Percentiles rank a stretch among this genome's conserved stretches.
These are phyloP conservation scores for Ganoderma lingzhi DNA, from an alignment of 1,284 basidiomycete species.

Conservation along the genomic window DNA sequence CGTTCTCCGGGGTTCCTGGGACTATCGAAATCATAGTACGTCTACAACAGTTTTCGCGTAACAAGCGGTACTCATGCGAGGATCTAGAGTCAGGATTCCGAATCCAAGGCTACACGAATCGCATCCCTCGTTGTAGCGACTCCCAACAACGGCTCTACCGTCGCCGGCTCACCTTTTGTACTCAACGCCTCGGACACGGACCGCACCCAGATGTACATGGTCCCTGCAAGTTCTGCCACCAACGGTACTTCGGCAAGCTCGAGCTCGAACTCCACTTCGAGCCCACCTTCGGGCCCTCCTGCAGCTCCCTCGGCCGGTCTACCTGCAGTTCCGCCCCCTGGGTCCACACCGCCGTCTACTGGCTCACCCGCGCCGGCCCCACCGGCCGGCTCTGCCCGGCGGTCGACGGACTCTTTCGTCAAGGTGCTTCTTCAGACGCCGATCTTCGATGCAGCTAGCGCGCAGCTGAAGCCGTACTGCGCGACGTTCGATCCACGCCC, in stretches of 20 bases:
- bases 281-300: background rate
- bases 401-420: constrained; percentile 30
- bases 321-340: background rate
- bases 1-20: constrained; percentile 47
- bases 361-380: background rate
- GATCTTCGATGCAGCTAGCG: constrained; percentile 49
- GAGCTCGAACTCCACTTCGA: constrained; percentile 1
- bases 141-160: background rate
- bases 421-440: constrained; percentile 56
- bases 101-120: constrained; percentile 44
- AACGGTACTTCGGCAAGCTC: constrained; percentile 8
- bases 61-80: constrained; percentile 6
- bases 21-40: constrained; percentile 58
- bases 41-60: constrained; percentile 7
- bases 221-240: constrained; percentile 37
- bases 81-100: constrained; percentile 41
- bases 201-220: constrained; percentile 59
- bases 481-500: constrained; percentile 68
- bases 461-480: constrained; percentile 55
- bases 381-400: background rate
- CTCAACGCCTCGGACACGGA: constrained; percentile 64
- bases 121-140: constrained; percentile 54
- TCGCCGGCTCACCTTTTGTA: constrained; percentile 47
- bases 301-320: background rate
- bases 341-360: background rate